Evolutionary conservation across 2,329 filamentous ascomycete genomes (phyloP).

Genomic region (Colletotrichum cereale): DNA sequence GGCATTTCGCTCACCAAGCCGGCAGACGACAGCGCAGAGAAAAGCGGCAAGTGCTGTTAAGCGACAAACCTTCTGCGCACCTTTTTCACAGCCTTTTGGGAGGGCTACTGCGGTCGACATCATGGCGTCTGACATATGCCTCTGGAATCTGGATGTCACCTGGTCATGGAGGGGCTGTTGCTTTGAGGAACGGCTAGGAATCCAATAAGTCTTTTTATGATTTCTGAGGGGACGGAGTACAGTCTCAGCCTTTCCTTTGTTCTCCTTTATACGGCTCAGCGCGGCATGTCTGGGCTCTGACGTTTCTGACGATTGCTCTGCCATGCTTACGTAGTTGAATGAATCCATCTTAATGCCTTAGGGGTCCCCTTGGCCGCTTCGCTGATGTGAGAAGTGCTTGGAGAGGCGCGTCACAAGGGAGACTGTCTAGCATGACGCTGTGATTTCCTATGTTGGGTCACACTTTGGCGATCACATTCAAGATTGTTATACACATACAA

Average conservation of each 20-base stretch:
- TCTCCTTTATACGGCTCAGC: slow-evolving; percentile 38
- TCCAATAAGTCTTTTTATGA: slow-evolving; percentile 44
- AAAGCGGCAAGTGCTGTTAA: slow-evolving; percentile 87
- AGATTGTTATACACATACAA: too few relatives aligned
- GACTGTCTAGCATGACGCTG: background rate
- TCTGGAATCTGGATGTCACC: slow-evolving; percentile 45
- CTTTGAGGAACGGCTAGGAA: slow-evolving; percentile 42
- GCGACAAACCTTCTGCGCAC: slow-evolving; percentile 38
- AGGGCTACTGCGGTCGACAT: slow-evolving; percentile 43
- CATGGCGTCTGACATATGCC: slow-evolving; percentile 50
- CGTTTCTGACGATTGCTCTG: slow-evolving; percentile 42
- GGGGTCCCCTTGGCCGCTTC: background rate
- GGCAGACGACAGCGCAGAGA: slow-evolving; percentile 79
- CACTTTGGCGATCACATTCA: background rate
- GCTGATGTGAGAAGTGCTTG: slow-evolving; percentile 18
- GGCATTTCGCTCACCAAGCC: slow-evolving; percentile 91
- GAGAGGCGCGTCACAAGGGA: background rate
- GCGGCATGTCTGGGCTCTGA: slow-evolving; percentile 40
- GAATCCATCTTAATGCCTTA: slow-evolving; percentile 42
- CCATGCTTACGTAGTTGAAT: slow-evolving; percentile 44
- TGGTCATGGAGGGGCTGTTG: slow-evolving; percentile 39
- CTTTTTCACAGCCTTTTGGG: slow-evolving; percentile 38
- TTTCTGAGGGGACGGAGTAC: slow-evolving; percentile 44
- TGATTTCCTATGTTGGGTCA: background rate
- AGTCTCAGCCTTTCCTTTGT: slow-evolving; percentile 44